Evolutionary conservation across 805 yeast genomes (phyloP), one percentile per base, ranked within the genome.

Genomic region (Dipodascopsis uninucleata): DNA sequence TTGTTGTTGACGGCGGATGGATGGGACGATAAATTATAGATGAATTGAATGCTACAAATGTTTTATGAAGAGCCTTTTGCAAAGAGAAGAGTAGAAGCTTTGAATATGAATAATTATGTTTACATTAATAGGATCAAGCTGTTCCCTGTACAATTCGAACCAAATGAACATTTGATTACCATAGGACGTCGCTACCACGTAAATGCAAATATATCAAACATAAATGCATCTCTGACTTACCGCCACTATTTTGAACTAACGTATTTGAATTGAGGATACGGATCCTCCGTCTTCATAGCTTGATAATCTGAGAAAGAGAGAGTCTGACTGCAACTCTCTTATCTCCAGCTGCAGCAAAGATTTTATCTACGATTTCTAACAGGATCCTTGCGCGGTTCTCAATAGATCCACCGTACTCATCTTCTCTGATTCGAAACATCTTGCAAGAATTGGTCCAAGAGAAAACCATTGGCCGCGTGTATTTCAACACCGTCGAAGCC

Each of bases 401-500:
- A 43, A 78, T 65, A 1, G 72, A 61, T 10, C 84, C 84, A 39
- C 84, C 85, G 53, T 78, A 79, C 53, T 74, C 68, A 58, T 79
- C 85, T 74, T 58, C 85, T 67, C 47, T 66, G 55, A 59, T 81
- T 78, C 16, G 75, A 61, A 16, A 59, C 52, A 1, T 63, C 60
- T 26, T 75, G 66, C 38, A 74, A 55, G 57, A 80, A 78, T 47
- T 70, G 67, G 50, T 70, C 67, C 32, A 73, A 54, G 38, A 79
- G 61, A 56, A 75, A 78, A 1, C 84, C 84, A 59, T 79, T 77
- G 28, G 86, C 85, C 24, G 68, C 71, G 61, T 81, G 85, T 49
- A 81, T 66, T 57, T 79, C 85, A 32, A 82, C 74, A 54, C 81
- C 79, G 61, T 82, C 87, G 39, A 75, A 72, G 0, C 80, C 78